These are phyloP conservation scores for Metroxylon sagu DNA, from an alignment of 176 grass and related monocot species.

Conservation along the genomic window DNA sequence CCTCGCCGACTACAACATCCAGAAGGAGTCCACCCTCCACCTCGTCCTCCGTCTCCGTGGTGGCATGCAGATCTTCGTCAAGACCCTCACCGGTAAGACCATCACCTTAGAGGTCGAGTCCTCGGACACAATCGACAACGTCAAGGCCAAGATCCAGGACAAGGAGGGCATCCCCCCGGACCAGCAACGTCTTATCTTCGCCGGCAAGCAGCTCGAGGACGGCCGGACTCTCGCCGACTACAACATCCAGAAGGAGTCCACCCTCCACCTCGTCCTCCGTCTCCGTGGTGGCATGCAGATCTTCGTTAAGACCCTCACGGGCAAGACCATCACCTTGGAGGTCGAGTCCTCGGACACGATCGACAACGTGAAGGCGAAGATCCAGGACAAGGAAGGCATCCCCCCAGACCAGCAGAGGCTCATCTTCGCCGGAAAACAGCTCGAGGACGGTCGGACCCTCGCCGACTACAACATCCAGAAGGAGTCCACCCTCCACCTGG, in stretches of 20 bases:
- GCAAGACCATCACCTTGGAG: constrained; percentile 4
- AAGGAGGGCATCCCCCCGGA: constrained; percentile 12
- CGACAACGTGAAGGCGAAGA: constrained; percentile 14
- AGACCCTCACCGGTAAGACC: constrained; percentile 5
- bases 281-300: constrained; percentile 11
- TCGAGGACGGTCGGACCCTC: constrained; percentile 7
- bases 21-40: no score
- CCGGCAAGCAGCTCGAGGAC: constrained; percentile 1
- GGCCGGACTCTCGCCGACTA: constrained; percentile 3
- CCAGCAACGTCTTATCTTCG: constrained; percentile 8
- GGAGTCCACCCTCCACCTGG: constrained; percentile 9
- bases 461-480: constrained; percentile 16
- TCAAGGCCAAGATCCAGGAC: constrained; percentile 10
- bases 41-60: no score
- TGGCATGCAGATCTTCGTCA: constrained; percentile 3
- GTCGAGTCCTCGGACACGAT: constrained; percentile 9
- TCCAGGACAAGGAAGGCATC: constrained; percentile 17
- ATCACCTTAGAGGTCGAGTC: constrained; percentile 5
- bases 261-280: background rate
- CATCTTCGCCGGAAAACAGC: constrained; percentile 9
- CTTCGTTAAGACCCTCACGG: background rate
- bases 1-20: constrained; percentile 60
- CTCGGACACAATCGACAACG: constrained; percentile 10
- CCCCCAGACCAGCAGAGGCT: constrained; percentile 14
- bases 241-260: constrained; percentile 14